Evolutionary conservation across 2,329 filamentous ascomycete genomes (phyloP).

Genomic region (Penicillium expansum): DNA sequence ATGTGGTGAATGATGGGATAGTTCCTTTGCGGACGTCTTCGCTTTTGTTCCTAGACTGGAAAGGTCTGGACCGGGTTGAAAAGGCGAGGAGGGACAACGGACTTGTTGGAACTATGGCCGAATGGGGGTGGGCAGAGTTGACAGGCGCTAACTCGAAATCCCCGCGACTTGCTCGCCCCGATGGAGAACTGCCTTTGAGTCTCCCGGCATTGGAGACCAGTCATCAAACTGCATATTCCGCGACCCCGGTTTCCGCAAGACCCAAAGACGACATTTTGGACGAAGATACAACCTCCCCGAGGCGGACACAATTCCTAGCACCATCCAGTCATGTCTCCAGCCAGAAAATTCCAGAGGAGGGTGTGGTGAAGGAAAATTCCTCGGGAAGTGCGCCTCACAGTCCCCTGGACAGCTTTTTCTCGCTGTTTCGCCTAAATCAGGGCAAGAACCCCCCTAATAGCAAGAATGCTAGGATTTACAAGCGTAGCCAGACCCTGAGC

Average conservation of each 20-base stretch:
- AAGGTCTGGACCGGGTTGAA: constrained; percentile 85
- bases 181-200: constrained; percentile 26
- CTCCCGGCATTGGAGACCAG: constrained; percentile 6
- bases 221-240: constrained; percentile 1
- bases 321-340: constrained; percentile 14
- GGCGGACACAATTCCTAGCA: constrained; percentile 21
- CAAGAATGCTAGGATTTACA: constrained; percentile 63
- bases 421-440: constrained; percentile 66
- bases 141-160: constrained; percentile 65
- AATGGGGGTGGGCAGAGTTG: constrained; percentile 92
- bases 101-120: constrained; percentile 85
- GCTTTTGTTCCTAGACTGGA: constrained; percentile 95
- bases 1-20: constrained; percentile 96
- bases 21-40: constrained; percentile 93
- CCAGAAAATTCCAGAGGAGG: constrained; percentile 6
- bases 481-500: constrained; percentile 70
- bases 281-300: constrained; percentile 15
- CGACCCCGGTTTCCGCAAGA: constrained; percentile 18
- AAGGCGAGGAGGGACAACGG: constrained; percentile 92
- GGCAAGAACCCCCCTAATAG: constrained; percentile 50
- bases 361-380: constrained; percentile 14
- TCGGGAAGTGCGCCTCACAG: constrained; percentile 40
- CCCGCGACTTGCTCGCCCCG: constrained; percentile 43
- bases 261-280: constrained; percentile 5
- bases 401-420: constrained; percentile 65